These are phyloP conservation scores for Psidium friedrichsthalianum DNA, from an alignment of 345 rosid species.

Conservation along the genomic window DNA sequence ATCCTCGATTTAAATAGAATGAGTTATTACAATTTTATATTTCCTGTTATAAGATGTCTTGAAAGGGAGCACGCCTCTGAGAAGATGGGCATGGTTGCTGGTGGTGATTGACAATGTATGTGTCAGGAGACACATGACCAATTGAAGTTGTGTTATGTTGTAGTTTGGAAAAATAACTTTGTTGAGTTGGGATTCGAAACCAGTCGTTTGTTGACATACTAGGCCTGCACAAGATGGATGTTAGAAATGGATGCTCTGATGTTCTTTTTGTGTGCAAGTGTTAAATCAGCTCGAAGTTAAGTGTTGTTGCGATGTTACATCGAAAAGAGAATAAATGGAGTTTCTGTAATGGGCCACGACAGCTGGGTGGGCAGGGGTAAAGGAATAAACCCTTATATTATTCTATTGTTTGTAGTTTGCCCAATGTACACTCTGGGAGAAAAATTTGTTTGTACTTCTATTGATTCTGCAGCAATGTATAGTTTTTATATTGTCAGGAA, in stretches of 20 bases:
- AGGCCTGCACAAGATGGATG: conserved; percentile 94
- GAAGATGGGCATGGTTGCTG: neutral
- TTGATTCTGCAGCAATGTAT: neutral
- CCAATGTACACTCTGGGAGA: neutral
- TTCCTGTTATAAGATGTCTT: neutral
- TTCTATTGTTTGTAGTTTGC: neutral
- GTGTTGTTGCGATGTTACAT: conserved; percentile 50
- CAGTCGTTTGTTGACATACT: conserved; percentile 1
- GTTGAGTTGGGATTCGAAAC: conserved; percentile 2
- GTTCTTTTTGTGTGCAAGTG: conserved; percentile 71
- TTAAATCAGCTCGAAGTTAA: conserved; percentile 69
- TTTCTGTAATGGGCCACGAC: conserved; percentile 83
- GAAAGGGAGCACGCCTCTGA: neutral
- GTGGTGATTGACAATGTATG: neutral
- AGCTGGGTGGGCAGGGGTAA: conserved; percentile 98
- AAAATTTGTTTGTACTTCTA: neutral
- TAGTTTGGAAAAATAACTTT: neutral
- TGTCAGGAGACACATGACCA: neutral
- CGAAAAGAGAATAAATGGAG: conserved; percentile 58
- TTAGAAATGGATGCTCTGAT: conserved; percentile 78
- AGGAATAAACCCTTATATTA: neutral
- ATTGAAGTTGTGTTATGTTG: neutral
- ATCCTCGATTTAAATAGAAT: neutral
- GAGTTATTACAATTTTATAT: neutral
- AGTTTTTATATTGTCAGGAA: neutral